Percentiles rank a stretch among this genome's conserved stretches.
Conservation (phyloP, 768 basidiomycete genomes). For the Mycena leptocephala region DNA sequence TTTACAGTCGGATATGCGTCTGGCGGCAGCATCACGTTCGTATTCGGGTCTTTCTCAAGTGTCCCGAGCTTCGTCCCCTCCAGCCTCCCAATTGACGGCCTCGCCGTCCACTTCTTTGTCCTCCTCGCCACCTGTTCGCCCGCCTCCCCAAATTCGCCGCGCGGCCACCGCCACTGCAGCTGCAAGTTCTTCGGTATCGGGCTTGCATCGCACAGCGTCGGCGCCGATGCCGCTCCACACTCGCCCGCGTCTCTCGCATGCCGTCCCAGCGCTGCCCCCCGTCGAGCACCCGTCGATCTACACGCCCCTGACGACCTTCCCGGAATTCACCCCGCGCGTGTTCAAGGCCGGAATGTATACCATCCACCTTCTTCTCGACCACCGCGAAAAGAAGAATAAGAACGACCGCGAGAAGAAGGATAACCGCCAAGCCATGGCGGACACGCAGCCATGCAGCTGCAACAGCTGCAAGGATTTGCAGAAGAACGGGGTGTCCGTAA, state of each 20-base stretch:
- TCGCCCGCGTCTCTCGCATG: conserved; percentile 41
- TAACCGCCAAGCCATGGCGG: no score
- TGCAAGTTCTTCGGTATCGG: background rate
- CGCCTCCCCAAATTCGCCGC: conserved; percentile 3
- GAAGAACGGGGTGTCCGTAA: conserved; percentile 25
- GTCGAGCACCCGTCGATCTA: conserved; percentile 39
- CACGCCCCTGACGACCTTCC: conserved; percentile 22
- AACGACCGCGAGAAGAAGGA: conserved; percentile 5
- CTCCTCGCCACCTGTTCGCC: background rate
- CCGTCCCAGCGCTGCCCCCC: conserved; percentile 28
- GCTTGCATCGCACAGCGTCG: conserved; percentile 29
- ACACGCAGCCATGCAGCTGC: no score
- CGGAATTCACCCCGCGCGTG: conserved; percentile 35
- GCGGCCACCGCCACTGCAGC: conserved; percentile 17
- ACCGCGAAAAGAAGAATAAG: conserved; percentile 40
- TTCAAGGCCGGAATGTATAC: conserved; percentile 41
- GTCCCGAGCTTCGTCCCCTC: conserved; percentile 11
- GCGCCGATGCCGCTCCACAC: conserved; percentile 8
- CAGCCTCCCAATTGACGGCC: conserved; percentile 9
- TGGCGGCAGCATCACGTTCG: conserved; percentile 17
- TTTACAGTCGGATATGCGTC: conserved; percentile 25
- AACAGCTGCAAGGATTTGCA: background rate
- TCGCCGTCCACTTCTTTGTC: background rate
- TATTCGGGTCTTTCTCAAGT: conserved; percentile 17
- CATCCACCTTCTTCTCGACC: conserved; percentile 47